Evolutionary conservation across 1,139 yeast genomes (phyloP).

Genomic region (Pichia sp.): DNA sequence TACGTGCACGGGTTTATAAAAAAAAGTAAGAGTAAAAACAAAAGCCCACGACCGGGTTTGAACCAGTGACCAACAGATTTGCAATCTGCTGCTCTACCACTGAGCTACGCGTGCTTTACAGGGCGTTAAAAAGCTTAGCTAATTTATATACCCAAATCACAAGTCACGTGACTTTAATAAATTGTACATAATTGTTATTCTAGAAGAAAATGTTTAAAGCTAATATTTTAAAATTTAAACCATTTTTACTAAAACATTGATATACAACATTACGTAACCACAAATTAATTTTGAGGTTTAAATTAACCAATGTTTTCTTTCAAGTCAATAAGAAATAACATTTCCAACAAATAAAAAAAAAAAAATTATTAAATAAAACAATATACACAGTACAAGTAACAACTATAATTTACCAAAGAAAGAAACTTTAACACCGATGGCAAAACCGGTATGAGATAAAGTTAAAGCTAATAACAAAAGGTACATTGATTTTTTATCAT

Average conservation of each 20-base stretch:
- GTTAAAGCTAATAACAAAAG: conserved; percentile 31
- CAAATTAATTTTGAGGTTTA: too few species aligned
- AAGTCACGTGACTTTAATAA: not conserved
- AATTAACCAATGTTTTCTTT: too few species aligned
- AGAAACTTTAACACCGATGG: conserved; percentile 43
- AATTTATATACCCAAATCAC: not conserved
- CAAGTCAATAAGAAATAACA: not conserved
- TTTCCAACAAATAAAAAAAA: not conserved
- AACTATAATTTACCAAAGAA: conserved; percentile 37
- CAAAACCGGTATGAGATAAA: conserved; percentile 38
- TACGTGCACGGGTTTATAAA: not conserved
- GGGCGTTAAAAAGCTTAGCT: not conserved
- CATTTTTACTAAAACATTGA: too few species aligned
- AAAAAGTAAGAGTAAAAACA: conserved; percentile 19
- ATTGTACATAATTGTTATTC: too few species aligned
- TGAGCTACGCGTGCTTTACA: conserved; percentile 51
- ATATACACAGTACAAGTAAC: too few species aligned
- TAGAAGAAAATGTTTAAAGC: too few species aligned
- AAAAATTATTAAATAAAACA: too few species aligned
- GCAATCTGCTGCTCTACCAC: conserved; percentile 93
- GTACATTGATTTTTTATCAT: conserved; percentile 27
- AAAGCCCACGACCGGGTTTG: conserved; percentile 76
- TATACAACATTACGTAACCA: too few species aligned
- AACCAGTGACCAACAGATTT: conserved; percentile 87
- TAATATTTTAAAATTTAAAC: too few species aligned